Base-by-base conservation (phyloP, 768 basidiomycete genomes). In the Gautieria morchelliformis region DNA sequence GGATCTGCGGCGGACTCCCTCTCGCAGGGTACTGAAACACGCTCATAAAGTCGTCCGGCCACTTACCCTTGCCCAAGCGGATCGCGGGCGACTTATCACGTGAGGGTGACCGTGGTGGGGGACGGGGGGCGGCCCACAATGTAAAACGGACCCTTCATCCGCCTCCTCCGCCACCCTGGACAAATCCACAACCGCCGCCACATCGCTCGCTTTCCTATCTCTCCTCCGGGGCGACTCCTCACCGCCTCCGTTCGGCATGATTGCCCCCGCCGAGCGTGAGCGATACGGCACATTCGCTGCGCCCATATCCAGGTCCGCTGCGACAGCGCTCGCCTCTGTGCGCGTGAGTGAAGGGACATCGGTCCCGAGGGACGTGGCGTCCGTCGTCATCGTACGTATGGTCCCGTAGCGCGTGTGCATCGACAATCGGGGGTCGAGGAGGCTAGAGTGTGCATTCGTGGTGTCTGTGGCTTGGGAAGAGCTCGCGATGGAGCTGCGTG, bases 21-120 rank as follows among this genome's bases (percentile, higher is more conserved):
- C 46, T 32, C 51, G 35, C 33, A 32, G 51, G 71, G 58, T 69
- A 58, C 54, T 75, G 74, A 59, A 86, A 79, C 30, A 74, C 81
- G 61, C 82, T 81, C 56, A 89, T 66, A 66, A 89, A 87, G 68
- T 89, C 87, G 69, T 89, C 86, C 0, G 89, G 86, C 86, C 86
- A 89, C 68, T 85, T 88, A 58, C 85, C 87, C 67, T 89, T 87
- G 35, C 82, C 81, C 35, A 89, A 78, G 55, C 82, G 77, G 60
- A 88, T 74, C 22, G 73, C 72, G 61, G 67, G 63, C 59, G 61
- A 45, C 68, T 65, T 35, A 65, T 44, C 20, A 20, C 22, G 27
- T 20, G 48, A 27, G 7, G 51, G 51, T 32, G 51, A 40, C 24
- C 22, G 24, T 27, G 30, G 56, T 20, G 46, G 56, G 14, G 30